A percentile compares a stretch with the other conserved stretches of the same genome.
Conservation (phyloP, 257 asterid genomes). For the Capsicum chinense region DNA sequence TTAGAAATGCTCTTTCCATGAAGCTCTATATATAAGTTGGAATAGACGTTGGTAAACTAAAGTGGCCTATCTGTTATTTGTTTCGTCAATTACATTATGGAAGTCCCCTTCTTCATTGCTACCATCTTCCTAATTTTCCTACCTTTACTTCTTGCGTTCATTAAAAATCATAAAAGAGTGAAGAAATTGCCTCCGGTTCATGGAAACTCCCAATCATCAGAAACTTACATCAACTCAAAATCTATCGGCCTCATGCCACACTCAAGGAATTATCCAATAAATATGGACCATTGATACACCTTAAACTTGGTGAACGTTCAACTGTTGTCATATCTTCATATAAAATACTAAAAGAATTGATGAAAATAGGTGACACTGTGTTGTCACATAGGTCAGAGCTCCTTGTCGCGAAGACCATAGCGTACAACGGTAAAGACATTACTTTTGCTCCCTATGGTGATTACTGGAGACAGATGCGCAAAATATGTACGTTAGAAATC, state of each 20-base stretch:
- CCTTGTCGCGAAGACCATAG: too few relatives aligned
- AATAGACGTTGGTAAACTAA: too few relatives aligned
- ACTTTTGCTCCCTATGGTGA: too few relatives aligned
- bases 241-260: constrained; percentile 29
- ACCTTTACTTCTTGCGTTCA: not conserved
- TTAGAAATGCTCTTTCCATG: too few relatives aligned
- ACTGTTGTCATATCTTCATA: constrained; percentile 44
- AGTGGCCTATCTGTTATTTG: too few relatives aligned
- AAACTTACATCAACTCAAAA: constrained; percentile 44
- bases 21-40: too few relatives aligned
- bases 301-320: constrained; percentile 43
- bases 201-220: constrained; percentile 43
- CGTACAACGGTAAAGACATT: too few relatives aligned
- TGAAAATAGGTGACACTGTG: too few relatives aligned
- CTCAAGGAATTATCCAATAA: constrained; percentile 30
- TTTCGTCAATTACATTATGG: not conserved
- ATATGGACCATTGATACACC: constrained; percentile 46
- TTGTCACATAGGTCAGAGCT: too few relatives aligned
- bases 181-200: constrained; percentile 40
- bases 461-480: too few relatives aligned
- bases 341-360: not conserved
- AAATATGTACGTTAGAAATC: too few relatives aligned
- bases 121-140: not conserved
- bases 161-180: not conserved
- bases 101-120: not conserved